These are phyloP conservation scores for Fraxinus greggii DNA, from an alignment of 305 asterid genomes.

Conservation along the genomic window DNA sequence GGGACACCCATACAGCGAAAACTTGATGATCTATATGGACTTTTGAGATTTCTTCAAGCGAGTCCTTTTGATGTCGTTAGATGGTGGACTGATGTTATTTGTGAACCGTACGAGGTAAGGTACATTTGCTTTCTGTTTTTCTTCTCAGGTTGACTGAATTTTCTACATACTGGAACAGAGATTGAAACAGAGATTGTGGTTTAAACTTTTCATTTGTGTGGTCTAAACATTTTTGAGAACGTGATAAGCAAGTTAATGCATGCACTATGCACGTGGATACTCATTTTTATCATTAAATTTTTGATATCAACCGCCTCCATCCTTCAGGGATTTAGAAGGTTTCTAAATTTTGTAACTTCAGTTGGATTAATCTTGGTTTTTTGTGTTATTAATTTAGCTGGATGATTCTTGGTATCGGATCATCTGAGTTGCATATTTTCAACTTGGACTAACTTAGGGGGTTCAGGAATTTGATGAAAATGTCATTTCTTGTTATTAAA, in stretches of 20 bases:
- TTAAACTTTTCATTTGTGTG: conserved; percentile 5
- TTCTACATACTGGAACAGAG: conserved; percentile 1
- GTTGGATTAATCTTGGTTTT: neutral
- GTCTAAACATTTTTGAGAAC: neutral
- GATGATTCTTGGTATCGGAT: neutral
- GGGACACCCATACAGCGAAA: conserved; percentile 97
- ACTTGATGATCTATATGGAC: conserved; percentile 92
- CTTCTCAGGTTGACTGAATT: conserved; percentile 17
- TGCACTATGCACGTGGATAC: conserved; percentile 8
- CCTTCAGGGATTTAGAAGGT: neutral
- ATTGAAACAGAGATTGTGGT: conserved; percentile 10
- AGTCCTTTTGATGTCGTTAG: conserved; percentile 77
- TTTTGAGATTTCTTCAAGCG: conserved; percentile 76
- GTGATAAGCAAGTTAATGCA: neutral
- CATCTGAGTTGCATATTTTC: neutral
- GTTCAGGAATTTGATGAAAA: neutral
- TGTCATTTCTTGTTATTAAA: neutral
- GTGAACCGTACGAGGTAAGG: conserved; percentile 87
- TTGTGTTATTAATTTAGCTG: neutral
- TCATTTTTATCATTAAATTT: neutral
- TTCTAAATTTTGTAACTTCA: neutral
- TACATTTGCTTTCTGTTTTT: conserved; percentile 9
- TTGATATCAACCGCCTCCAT: neutral
- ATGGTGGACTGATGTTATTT: conserved; percentile 94
- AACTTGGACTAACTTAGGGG: neutral